These are phyloP conservation scores for Tothia fuscella DNA, from an alignment of 2,329 filamentous ascomycete species.

Conservation along the genomic window DNA sequence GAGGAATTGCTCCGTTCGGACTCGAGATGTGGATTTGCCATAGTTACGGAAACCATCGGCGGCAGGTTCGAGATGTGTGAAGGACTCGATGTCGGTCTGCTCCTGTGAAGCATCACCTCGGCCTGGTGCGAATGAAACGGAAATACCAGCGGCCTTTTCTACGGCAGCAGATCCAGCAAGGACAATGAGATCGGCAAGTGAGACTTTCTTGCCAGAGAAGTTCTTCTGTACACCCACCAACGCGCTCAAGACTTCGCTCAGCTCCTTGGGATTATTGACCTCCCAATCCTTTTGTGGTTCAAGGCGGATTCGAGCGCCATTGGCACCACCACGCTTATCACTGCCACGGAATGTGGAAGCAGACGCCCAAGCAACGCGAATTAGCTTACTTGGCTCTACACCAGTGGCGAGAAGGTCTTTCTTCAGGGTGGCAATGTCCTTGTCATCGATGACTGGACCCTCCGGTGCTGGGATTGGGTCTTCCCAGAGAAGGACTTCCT, in stretches of 20 bases:
- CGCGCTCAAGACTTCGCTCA: constrained; percentile 47
- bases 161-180: constrained; percentile 59
- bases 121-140: constrained; percentile 61
- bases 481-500: constrained; percentile 61
- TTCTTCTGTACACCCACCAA: constrained; percentile 54
- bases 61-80: constrained; percentile 53
- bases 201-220: constrained; percentile 64
- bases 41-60: constrained; percentile 76
- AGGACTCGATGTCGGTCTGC: constrained; percentile 55
- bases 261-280: constrained; percentile 59
- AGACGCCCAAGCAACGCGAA: constrained; percentile 56
- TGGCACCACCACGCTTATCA: constrained; percentile 75
- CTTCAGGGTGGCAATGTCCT: constrained; percentile 40
- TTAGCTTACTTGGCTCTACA: constrained; percentile 48
- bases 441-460: constrained; percentile 47
- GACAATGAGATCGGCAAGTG: constrained; percentile 67
- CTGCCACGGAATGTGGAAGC: constrained; percentile 61
- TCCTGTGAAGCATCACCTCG: constrained; percentile 60
- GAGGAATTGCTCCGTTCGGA: constrained; percentile 55
- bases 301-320: constrained; percentile 66
- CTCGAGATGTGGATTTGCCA: constrained; percentile 48
- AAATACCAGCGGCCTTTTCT: constrained; percentile 55
- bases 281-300: constrained; percentile 60
- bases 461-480: constrained; percentile 54
- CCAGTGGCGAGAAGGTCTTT: constrained; percentile 10